phyloP scores from a whole-genome alignment of 2,329 filamentous ascomycete genomes.

The Penicillium sp. region DNA sequence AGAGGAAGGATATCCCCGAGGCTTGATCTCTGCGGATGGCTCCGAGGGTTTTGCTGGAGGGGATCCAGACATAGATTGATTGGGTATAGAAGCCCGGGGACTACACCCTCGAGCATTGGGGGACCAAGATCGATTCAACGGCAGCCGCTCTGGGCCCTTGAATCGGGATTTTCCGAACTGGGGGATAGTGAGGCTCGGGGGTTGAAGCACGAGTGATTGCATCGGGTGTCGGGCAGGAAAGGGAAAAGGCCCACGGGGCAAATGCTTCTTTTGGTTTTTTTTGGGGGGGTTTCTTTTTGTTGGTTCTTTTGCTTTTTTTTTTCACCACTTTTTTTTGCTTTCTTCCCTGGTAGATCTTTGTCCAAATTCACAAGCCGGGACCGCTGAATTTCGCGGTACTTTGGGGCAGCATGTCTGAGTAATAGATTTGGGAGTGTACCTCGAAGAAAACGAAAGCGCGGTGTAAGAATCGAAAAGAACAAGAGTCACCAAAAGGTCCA shows the following conservation, averaged over 20 bases:
- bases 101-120: conserved; percentile 40
- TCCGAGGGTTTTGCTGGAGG: conserved; percentile 39
- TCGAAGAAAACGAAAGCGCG: conserved; percentile 10
- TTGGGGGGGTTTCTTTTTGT: not conserved
- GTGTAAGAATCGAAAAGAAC: conserved; percentile 11
- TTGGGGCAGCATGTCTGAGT: conserved; percentile 31
- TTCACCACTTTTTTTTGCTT: not conserved
- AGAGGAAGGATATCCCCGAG: conserved; percentile 28
- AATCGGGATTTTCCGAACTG: conserved; percentile 40
- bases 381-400: conserved; percentile 22
- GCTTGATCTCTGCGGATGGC: conserved; percentile 36
- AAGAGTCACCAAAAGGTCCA: conserved; percentile 21
- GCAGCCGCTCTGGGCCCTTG: conserved; percentile 35
- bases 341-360: conserved; percentile 3
- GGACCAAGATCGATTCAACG: conserved; percentile 35
- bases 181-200: conserved; percentile 36
- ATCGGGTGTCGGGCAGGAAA: conserved; percentile 30
- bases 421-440: conserved; percentile 7
- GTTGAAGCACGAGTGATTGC: conserved; percentile 44
- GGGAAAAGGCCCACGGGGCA: conserved; percentile 15
- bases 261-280: conserved; percentile 2
- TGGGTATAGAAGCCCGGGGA: conserved; percentile 39
- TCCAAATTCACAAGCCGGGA: conserved; percentile 25
- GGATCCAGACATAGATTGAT: conserved; percentile 47
- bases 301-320: not conserved